Conservation (phyloP, 306 rosid species). For the Fagus crenata region DNA sequence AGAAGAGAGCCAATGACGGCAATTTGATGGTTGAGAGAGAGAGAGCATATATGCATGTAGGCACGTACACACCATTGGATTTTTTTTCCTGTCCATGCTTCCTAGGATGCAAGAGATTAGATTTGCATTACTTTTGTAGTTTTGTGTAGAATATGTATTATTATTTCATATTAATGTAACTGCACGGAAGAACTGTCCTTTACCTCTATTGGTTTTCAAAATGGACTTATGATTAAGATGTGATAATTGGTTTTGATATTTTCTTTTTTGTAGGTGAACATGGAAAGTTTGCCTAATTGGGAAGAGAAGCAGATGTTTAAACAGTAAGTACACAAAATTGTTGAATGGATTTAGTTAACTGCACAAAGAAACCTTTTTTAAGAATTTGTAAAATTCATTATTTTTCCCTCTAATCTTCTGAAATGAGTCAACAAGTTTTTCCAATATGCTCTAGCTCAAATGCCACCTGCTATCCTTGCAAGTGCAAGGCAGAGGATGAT, state of each 20-base stretch:
- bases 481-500: too few relatives aligned
- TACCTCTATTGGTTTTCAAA: background rate
- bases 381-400: background rate
- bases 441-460: too few relatives aligned
- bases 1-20: too few relatives aligned
- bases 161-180: background rate
- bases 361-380: background rate
- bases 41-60: too few relatives aligned
- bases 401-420: background rate
- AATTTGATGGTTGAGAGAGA: too few relatives aligned
- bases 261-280: slow-evolving; percentile 59
- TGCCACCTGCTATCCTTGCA: too few relatives aligned
- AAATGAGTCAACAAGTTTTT: background rate
- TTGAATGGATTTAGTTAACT: slow-evolving; percentile 11
- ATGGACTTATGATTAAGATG: slow-evolving; percentile 7
- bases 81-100: background rate
- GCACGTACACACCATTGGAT: too few relatives aligned
- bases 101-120: background rate
- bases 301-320: slow-evolving; percentile 97
- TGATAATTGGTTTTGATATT: slow-evolving; percentile 23
- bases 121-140: slow-evolving; percentile 11
- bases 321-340: slow-evolving; percentile 53
- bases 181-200: background rate
- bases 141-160: slow-evolving; percentile 9
- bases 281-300: slow-evolving; percentile 90